phyloP scores from a whole-genome alignment of 108 stramenopile genomes.

The Chaetoceros muelleri region DNA sequence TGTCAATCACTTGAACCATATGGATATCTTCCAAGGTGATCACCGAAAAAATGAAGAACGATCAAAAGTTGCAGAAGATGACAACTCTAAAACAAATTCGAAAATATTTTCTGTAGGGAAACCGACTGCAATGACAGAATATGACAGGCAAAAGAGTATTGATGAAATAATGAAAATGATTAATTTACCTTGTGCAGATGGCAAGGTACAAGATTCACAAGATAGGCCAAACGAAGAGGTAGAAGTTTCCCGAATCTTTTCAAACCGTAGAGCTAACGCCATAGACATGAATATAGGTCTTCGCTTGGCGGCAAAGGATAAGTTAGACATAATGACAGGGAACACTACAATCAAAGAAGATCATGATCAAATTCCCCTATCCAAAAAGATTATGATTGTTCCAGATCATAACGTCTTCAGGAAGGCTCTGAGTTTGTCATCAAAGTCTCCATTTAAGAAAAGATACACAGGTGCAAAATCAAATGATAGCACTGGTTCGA shows the following conservation, averaged over 20 bases:
- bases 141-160: neutral
- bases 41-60: no score
- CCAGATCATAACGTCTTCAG: neutral
- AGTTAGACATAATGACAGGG: neutral
- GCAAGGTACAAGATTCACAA: neutral
- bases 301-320: neutral
- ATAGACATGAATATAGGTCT: neutral
- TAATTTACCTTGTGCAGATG: neutral
- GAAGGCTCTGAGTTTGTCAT: neutral
- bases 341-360: neutral
- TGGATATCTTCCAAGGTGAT: no score
- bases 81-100: neutral
- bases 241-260: neutral
- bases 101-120: neutral
- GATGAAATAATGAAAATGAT: neutral
- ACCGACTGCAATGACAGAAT: neutral
- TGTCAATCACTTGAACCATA: no score
- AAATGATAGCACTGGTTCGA: neutral
- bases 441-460: neutral
- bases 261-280: neutral
- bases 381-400: neutral
- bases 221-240: neutral
- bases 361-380: neutral
- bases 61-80: neutral
- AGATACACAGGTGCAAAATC: neutral